These are phyloP conservation scores for Canavalia gladiata DNA, from an alignment of 306 rosid species.

Conservation along the genomic window DNA sequence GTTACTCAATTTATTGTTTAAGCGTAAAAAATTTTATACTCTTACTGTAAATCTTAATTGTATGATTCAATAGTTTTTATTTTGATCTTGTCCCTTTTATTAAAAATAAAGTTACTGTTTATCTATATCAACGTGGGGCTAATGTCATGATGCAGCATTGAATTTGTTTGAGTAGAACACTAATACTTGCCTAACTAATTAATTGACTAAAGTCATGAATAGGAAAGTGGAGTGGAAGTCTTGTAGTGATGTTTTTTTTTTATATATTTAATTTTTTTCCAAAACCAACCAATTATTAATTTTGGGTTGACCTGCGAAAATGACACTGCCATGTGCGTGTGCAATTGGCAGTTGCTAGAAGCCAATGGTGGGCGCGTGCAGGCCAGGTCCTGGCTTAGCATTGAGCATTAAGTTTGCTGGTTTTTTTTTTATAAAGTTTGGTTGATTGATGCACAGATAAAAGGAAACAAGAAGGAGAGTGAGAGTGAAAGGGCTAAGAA, in stretches of 20 bases:
- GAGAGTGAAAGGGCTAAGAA: slow-evolving; percentile 63
- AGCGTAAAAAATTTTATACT: too few relatives aligned
- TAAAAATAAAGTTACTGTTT: not conserved
- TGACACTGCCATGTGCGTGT: slow-evolving; percentile 12
- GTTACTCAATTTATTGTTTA: slow-evolving; percentile 17
- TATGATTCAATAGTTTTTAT: too few relatives aligned
- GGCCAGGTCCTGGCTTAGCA: not conserved
- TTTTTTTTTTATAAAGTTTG: not conserved
- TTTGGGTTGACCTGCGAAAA: slow-evolving; percentile 18
- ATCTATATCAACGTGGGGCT: not conserved
- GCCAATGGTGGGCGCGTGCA: not conserved
- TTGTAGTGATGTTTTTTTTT: too few relatives aligned
- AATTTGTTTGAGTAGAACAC: not conserved
- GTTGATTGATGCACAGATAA: slow-evolving; percentile 53
- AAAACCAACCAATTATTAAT: not conserved
- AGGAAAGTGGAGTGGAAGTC: too few relatives aligned
- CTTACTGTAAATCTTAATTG: too few relatives aligned
- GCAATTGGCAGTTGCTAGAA: not conserved
- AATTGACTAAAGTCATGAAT: too few relatives aligned
- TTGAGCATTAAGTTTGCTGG: not conserved
- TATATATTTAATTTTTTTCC: too few relatives aligned
- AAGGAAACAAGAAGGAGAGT: slow-evolving; percentile 55
- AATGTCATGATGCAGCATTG: not conserved
- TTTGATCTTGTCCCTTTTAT: not conserved
- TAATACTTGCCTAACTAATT: not conserved